Evolutionary conservation across 371 early-diverging fungal genomes (phyloP).

Genomic region (Syncephalastrum racemosum): DNA sequence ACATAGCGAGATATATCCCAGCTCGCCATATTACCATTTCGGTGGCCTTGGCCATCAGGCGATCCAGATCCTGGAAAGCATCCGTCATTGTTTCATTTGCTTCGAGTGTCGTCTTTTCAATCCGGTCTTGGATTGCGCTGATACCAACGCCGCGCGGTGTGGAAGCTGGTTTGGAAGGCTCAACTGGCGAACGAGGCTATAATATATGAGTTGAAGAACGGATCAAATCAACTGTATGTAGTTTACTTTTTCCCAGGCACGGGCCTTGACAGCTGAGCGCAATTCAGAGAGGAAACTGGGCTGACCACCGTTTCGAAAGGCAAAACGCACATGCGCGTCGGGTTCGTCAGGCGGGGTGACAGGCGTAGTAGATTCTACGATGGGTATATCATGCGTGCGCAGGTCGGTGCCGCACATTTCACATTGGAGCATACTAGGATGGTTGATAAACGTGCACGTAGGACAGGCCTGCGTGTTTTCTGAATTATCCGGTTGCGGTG

Average conservation of each 20-base stretch:
- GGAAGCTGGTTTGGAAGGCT: conserved; percentile 10
- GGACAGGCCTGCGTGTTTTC: conserved; percentile 51
- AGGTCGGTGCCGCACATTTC: conserved; percentile 75
- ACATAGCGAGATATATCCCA: conserved; percentile 16
- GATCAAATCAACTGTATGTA: not conserved
- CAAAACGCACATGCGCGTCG: conserved; percentile 57
- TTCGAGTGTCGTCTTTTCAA: conserved; percentile 61
- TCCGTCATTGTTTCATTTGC: conserved; percentile 70
- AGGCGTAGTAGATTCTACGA: conserved; percentile 18
- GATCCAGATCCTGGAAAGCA: conserved; percentile 86
- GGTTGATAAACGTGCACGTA: conserved; percentile 85
- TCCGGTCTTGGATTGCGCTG: conserved; percentile 71
- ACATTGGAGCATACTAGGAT: conserved; percentile 75
- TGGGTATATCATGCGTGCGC: conserved; percentile 11
- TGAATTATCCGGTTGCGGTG: conserved; percentile 4
- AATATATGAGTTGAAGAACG: not conserved
- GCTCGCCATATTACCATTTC: conserved; percentile 71
- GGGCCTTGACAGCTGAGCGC: conserved; percentile 51
- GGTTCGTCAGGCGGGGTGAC: not conserved
- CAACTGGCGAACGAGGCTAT: conserved; percentile 3
- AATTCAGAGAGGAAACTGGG: conserved; percentile 60
- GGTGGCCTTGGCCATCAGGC: conserved; percentile 81
- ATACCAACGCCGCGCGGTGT: conserved; percentile 39
- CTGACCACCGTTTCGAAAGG: conserved; percentile 78
- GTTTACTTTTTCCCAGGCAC: conserved; percentile 63